These are phyloP conservation scores for Nymphaea thermarum DNA, from an alignment of 164 flowering plant genomes.

Conservation along the genomic window DNA sequence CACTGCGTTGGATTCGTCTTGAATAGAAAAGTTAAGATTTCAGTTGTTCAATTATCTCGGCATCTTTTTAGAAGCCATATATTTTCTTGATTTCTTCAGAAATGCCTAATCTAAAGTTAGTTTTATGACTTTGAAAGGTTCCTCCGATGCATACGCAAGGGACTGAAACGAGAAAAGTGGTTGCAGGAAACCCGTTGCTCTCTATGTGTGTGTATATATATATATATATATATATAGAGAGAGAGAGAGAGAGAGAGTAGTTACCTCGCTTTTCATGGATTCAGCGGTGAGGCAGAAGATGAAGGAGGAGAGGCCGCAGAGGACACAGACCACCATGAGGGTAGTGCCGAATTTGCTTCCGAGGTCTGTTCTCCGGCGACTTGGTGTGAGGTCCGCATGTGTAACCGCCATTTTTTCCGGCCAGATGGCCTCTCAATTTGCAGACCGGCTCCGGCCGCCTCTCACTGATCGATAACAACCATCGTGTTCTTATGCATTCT, in stretches of 20 bases:
- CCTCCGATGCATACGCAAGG: too few species aligned
- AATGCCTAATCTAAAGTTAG: too few species aligned
- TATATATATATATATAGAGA: neutral
- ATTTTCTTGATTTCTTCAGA: too few species aligned
- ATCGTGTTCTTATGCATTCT: neutral
- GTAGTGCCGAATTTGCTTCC: conserved; percentile 56
- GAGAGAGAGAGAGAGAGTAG: neutral
- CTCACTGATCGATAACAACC: neutral
- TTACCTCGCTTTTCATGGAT: conserved; percentile 11
- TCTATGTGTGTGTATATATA: too few species aligned
- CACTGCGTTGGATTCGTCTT: too few species aligned
- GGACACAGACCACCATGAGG: conserved; percentile 44
- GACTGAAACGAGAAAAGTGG: too few species aligned
- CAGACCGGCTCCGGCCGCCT: neutral
- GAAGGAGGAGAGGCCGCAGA: conserved; percentile 68
- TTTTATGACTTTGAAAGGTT: too few species aligned
- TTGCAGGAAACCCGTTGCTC: too few species aligned
- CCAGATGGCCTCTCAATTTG: neutral
- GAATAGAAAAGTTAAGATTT: too few species aligned
- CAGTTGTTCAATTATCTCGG: too few species aligned
- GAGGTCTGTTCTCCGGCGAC: conserved; percentile 28
- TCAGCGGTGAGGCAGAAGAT: conserved; percentile 77
- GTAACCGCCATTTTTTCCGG: conserved; percentile 51
- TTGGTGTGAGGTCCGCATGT: conserved; percentile 70
- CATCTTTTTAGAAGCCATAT: too few species aligned